Evolutionary conservation across 2,329 filamentous ascomycete species (phyloP), one percentile per base, ranked within the genome.

Genomic region (Chaetoscypha palmicola): DNA sequence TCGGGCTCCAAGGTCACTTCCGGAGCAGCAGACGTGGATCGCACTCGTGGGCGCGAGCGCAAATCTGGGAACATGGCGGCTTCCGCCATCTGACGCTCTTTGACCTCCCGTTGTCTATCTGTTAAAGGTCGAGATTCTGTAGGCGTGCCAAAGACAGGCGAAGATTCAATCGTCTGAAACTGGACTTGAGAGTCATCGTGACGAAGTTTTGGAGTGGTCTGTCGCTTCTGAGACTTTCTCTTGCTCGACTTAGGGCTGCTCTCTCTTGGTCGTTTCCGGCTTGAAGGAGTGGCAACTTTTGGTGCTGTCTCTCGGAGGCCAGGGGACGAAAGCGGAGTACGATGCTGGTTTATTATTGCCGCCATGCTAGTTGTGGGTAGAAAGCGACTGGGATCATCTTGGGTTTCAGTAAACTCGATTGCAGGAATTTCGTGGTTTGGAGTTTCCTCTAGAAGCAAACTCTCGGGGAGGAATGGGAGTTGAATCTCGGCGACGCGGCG

Each of bases 121-220:
- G 88, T 94, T 38, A 94, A 67, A 14, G 81, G 65, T 54, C 92
- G 87, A 0, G 84, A 87, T 44, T 86, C 81, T 2, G 72, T 58
- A 0, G 62, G 65, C 11, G 66, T 63, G 3, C 71, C 65, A 2
- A 73, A 62, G 2, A 65, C 66, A 0, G 72, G 69, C 0, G 81
- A 77, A 10, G 79, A 77, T 22, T 76, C 73, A 36, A 91, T 82
- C 0, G 78, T 67, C 2, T 82, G 77, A 57, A 92, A 92, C 33
- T 86, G 74, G 20, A 94, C 74, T 57, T 94, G 88, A 0, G 87
- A 94, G 62, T 94, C 76, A 49, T 94, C 78, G 54, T 94, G 88
- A 24, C 84, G 77, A 21, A 81, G 68, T 47, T 75, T 76, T 14
- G 73, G 69, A 36, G 72, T 76, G 11, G 45, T 60, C 49, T 47